Conservation (phyloP, 2,329 filamentous ascomycete species). For the Fusarium nematophilum region DNA sequence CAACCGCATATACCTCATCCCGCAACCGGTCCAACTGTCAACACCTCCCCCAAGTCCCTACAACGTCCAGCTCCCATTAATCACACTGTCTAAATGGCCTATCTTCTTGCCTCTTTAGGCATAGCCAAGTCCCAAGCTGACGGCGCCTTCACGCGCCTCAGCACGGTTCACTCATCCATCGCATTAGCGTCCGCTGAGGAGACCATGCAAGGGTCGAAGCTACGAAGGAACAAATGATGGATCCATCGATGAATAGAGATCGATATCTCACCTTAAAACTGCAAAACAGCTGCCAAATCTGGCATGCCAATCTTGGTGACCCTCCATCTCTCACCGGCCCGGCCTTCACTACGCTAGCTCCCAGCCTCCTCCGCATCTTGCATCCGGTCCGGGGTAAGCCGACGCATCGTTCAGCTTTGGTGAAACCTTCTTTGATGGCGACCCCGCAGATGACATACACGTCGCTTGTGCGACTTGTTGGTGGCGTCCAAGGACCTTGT, state of each 20-base stretch:
- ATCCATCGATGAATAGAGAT: neutral
- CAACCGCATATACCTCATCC: no score
- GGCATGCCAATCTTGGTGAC: no score
- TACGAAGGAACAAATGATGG: neutral
- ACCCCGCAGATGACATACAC: no score
- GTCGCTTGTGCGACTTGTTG: no score
- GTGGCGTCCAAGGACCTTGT: no score
- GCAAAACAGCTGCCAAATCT: conserved; percentile 26
- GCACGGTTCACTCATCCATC: neutral
- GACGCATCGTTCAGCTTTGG: no score
- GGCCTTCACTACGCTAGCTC: conserved; percentile 9
- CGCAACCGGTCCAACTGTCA: no score
- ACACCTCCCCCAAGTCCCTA: no score
- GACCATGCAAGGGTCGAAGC: neutral
- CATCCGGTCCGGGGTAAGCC: neutral
- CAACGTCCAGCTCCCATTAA: neutral
- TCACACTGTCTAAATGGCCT: conserved; percentile 31
- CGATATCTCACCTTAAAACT: neutral
- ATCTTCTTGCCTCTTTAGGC: conserved; percentile 24
- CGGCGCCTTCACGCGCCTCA: neutral
- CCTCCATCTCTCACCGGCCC: conserved; percentile 1
- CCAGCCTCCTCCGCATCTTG: no score
- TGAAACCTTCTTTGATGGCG: no score
- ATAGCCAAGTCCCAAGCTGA: neutral
- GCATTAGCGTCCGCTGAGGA: neutral